These are phyloP conservation scores for Polygonum maritimum DNA, from an alignment of 148 eudicot species.

Conservation along the genomic window DNA sequence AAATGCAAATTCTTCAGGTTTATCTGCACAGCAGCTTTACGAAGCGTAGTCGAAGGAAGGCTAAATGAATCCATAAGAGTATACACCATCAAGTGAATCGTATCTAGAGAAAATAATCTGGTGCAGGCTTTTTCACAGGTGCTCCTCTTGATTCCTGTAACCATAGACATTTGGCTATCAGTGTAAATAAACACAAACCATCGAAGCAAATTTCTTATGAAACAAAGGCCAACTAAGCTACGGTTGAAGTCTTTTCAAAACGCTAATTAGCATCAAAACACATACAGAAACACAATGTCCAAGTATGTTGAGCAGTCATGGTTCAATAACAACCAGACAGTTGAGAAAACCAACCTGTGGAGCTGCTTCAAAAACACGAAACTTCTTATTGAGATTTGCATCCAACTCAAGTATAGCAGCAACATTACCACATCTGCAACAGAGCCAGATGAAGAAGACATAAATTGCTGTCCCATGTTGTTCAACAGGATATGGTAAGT, in stretches of 20 bases:
- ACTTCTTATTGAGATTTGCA: slow-evolving; percentile 67
- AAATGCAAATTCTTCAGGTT: background rate
- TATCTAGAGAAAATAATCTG: slow-evolving; percentile 67
- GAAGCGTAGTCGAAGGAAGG: no score
- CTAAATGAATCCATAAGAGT: background rate
- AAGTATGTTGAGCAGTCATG: background rate
- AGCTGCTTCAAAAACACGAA: slow-evolving; percentile 92
- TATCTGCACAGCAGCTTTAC: background rate
- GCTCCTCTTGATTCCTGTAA: slow-evolving; percentile 92
- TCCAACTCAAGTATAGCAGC: slow-evolving; percentile 97
- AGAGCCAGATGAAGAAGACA: slow-evolving; percentile 5
- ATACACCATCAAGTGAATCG: background rate
- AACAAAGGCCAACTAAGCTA: background rate
- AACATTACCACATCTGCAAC: slow-evolving; percentile 85
- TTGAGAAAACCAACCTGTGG: slow-evolving; percentile 59
- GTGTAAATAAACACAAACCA: background rate
- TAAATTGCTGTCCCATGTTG: background rate
- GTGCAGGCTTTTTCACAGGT: slow-evolving; percentile 79
- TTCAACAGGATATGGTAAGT: background rate
- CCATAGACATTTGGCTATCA: background rate
- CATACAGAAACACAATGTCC: background rate
- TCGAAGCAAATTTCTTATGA: background rate
- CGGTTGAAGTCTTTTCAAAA: background rate
- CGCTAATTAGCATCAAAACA: background rate
- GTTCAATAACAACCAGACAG: background rate